Evolutionary conservation across 139 green algal genomes (phyloP).

Genomic region (Asterochloris sp.): DNA sequence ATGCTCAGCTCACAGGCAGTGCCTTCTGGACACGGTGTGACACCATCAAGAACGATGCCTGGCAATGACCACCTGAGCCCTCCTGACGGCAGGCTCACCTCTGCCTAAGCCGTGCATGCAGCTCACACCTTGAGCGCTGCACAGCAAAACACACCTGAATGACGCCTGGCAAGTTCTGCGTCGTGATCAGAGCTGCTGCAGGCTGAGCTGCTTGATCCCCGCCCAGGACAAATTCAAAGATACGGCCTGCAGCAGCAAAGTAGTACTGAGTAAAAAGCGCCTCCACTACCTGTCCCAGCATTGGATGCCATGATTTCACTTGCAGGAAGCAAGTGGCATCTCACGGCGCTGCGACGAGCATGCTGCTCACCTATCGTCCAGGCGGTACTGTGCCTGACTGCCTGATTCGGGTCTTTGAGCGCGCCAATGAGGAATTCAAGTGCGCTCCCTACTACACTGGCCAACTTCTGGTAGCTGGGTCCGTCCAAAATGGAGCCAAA

Average conservation of each 20-base stretch:
- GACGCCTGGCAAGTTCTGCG: conserved; percentile 59
- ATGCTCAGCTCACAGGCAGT: too few relatives aligned
- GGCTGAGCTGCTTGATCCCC: conserved; percentile 29
- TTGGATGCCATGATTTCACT: not conserved
- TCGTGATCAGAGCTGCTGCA: conserved; percentile 33
- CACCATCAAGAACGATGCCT: too few relatives aligned
- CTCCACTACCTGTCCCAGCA: not conserved
- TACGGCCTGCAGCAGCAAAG: conserved; percentile 51
- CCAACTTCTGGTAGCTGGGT: conserved; percentile 57
- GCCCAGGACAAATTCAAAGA: conserved; percentile 92
- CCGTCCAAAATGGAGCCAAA: conserved; percentile 97
- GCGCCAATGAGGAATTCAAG: conserved; percentile 71
- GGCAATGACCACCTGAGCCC: too few relatives aligned
- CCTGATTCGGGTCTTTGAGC: conserved; percentile 73
- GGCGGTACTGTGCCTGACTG: conserved; percentile 91
- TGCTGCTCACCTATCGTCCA: conserved; percentile 81
- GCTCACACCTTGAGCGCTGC: conserved; percentile 40
- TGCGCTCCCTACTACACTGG: conserved; percentile 61
- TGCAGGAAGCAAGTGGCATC: not conserved
- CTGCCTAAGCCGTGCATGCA: too few relatives aligned
- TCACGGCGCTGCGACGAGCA: not conserved
- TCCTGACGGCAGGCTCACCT: too few relatives aligned
- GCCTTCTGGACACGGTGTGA: too few relatives aligned
- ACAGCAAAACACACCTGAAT: conserved; percentile 50
- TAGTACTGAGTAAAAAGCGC: not conserved